phyloP scores from a whole-genome alignment of 345 rosid genomes.

The Physaria fendleri region DNA sequence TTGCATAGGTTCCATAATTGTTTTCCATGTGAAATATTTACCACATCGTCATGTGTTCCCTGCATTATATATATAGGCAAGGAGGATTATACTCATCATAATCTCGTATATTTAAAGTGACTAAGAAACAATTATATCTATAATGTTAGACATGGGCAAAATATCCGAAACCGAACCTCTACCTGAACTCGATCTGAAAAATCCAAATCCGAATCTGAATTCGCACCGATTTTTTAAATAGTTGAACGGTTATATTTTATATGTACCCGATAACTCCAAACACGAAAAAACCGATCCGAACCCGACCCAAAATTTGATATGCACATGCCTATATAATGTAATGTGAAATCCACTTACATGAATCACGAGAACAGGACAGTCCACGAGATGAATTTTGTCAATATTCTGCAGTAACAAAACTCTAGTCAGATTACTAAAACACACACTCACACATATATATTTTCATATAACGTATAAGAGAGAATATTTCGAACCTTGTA shows the following conservation, averaged over 20 bases:
- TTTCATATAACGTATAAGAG: no score
- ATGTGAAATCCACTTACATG: conserved; percentile 48
- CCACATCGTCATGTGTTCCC: conserved; percentile 87
- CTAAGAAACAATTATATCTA: not conserved
- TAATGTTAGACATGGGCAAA: no score
- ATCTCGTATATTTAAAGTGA: not conserved
- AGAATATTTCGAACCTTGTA: conserved; percentile 79
- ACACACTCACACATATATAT: no score
- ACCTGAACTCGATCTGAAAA: no score
- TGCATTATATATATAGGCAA: conserved; percentile 24
- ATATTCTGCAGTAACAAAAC: conserved; percentile 46
- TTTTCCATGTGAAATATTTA: conserved; percentile 79
- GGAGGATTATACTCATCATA: not conserved
- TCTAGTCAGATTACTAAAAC: not conserved
- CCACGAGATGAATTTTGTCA: conserved; percentile 65
- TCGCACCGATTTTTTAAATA: no score
- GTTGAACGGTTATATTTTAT: no score
- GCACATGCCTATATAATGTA: no score
- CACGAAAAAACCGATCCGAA: no score
- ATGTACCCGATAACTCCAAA: no score
- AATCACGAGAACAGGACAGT: conserved; percentile 84
- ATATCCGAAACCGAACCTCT: no score
- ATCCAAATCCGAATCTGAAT: no score
- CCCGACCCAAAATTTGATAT: no score
- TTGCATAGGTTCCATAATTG: conserved; percentile 77